Evolutionary conservation across 495 filamentous ascomycete species (phyloP).

Genomic region (Talaromyces stipitatus): DNA sequence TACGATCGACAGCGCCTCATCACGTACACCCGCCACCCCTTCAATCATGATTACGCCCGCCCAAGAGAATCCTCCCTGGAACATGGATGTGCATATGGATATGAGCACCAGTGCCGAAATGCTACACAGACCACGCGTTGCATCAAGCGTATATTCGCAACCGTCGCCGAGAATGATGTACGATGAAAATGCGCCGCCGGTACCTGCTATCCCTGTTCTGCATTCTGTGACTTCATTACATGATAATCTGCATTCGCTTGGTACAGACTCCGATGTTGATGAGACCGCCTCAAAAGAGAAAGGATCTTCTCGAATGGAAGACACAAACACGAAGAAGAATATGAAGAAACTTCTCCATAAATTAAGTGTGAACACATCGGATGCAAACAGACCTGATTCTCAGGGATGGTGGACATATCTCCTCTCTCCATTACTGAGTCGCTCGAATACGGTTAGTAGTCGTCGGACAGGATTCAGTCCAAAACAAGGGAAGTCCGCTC

Average conservation of each 20-base stretch:
- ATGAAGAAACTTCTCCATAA: slow-evolving; percentile 17
- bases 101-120: slow-evolving; percentile 16
- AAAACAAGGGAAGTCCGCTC: slow-evolving; percentile 11
- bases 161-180: slow-evolving; percentile 31
- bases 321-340: slow-evolving; percentile 4
- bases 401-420: slow-evolving; percentile 87
- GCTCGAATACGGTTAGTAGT: slow-evolving; percentile 28
- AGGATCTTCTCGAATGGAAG: neutral
- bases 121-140: slow-evolving; percentile 26
- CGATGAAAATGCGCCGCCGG: slow-evolving; percentile 41
- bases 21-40: slow-evolving; percentile 39
- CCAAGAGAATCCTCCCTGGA: slow-evolving; percentile 55
- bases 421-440: slow-evolving; percentile 62
- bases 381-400: slow-evolving; percentile 50
- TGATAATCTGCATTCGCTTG: slow-evolving; percentile 30
- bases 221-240: slow-evolving; percentile 16
- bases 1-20: slow-evolving; percentile 21
- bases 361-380: slow-evolving; percentile 30
- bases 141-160: slow-evolving; percentile 66
- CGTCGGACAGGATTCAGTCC: slow-evolving; percentile 22
- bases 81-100: neutral
- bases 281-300: slow-evolving; percentile 17
- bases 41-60: slow-evolving; percentile 62
- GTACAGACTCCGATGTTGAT: slow-evolving; percentile 53
- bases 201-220: slow-evolving; percentile 54